Evolutionary conservation across 23 red algal species (phyloP).

Genomic region (Pyropia haitanensis): DNA sequence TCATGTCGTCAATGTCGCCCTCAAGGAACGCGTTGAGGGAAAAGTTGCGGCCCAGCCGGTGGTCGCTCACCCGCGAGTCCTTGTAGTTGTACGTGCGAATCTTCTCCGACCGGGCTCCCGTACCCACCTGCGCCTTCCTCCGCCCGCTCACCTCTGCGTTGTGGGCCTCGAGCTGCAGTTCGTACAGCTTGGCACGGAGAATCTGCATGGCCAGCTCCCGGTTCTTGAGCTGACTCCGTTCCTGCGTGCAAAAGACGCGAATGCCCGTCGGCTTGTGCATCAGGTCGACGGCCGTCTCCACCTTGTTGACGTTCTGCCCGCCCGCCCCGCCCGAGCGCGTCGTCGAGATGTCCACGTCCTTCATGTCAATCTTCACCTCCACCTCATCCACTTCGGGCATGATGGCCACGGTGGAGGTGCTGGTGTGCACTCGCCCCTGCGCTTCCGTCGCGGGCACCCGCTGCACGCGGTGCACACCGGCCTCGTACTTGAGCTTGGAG

Average conservation of each 20-base stretch:
- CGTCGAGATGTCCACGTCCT: constrained; percentile 86
- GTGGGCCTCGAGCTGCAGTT: constrained; percentile 80
- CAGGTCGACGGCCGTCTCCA: constrained; percentile 95
- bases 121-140: constrained; percentile 84
- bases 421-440: constrained; percentile 77
- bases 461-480: constrained; percentile 94
- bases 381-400: constrained; percentile 98
- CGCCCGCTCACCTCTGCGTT: constrained; percentile 68
- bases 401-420: constrained; percentile 86
- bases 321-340: constrained; percentile 95
- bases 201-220: constrained; percentile 97
- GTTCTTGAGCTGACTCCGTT: constrained; percentile 89
- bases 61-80: constrained; percentile 84
- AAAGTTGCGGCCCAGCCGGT: constrained; percentile 90
- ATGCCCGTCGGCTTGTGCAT: constrained; percentile 96
- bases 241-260: constrained; percentile 83
- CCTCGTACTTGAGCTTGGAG: constrained; percentile 77
- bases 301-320: constrained; percentile 99
- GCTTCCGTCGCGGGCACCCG: constrained; percentile 87
- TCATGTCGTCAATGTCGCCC: constrained; percentile 80
- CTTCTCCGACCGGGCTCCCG: constrained; percentile 90
- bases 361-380: constrained; percentile 92
- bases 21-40: constrained; percentile 68
- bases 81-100: constrained; percentile 99
- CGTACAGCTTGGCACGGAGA: constrained; percentile 94